Conservation (phyloP, 1,139 yeast genomes). For the Candida tropicalis region DNA sequence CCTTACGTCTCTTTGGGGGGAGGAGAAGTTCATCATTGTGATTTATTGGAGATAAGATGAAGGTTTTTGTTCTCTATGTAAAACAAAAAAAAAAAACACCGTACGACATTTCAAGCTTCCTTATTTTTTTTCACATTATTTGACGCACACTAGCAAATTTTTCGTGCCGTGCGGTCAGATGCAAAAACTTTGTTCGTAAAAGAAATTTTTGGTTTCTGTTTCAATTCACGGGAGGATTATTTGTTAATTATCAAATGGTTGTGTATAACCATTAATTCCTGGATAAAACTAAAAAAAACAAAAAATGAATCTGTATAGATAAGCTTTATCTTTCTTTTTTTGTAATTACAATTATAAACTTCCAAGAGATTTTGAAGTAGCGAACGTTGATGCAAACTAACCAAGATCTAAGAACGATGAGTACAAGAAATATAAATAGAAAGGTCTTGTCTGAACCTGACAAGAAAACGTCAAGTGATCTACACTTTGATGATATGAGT, state of each 20-base stretch:
- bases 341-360: background rate
- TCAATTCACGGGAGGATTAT: no score
- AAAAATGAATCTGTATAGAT: no score
- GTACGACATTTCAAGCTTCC: conserved; percentile 4
- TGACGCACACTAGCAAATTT: background rate
- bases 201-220: no score
- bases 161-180: conserved; percentile 4
- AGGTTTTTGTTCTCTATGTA: no score
- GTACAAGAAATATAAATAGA: background rate
- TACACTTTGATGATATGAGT: background rate
- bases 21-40: background rate
- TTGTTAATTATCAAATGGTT: no score
- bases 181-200: background rate
- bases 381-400: no score
- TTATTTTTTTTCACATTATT: background rate
- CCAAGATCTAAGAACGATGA: background rate
- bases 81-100: background rate
- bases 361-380: background rate
- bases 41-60: background rate
- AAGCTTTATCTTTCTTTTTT: no score
- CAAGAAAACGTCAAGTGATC: background rate
- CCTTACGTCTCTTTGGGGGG: background rate
- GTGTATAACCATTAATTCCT: no score
- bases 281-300: no score
- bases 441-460: background rate